These are phyloP conservation scores for Leishmania guyanensis DNA, from an alignment of 208 protist genomes.

Conservation along the genomic window DNA sequence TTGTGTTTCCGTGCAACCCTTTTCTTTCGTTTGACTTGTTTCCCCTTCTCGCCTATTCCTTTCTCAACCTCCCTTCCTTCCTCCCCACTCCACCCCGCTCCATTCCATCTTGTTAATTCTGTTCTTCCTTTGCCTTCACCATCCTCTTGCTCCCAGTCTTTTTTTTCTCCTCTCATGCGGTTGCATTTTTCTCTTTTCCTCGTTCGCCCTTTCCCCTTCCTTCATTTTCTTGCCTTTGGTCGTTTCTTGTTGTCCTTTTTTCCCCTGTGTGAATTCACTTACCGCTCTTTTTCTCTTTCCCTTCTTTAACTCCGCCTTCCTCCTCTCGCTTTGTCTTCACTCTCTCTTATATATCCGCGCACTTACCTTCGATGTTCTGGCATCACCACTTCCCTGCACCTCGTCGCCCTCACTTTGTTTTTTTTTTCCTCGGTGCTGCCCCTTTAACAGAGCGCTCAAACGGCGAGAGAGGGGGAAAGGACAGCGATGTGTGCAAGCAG, in stretches of 20 bases:
- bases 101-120: not conserved
- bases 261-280: not conserved
- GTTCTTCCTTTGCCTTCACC: not conserved
- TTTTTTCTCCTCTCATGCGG: constrained; percentile 6
- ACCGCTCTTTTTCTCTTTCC: constrained; percentile 2
- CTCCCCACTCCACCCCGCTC: not conserved
- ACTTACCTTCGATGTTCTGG: not conserved
- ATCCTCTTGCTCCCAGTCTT: not conserved
- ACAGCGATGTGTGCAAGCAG: not conserved
- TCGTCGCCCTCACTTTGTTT: not conserved
- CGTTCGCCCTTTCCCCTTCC: constrained; percentile 9
- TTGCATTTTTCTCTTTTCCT: constrained; percentile 4
- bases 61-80: not conserved
- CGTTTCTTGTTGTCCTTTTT: constrained; percentile 2
- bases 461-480: not conserved
- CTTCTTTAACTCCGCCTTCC: not conserved
- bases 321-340: constrained; percentile 1
- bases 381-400: not conserved
- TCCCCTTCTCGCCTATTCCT: not conserved
- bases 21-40: not conserved
- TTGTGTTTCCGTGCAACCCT: not conserved
- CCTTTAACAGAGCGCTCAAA: not conserved
- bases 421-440: not conserved
- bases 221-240: not conserved
- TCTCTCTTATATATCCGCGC: not conserved